Percentiles rank a stretch among this genome's conserved stretches.
phyloP scores from a whole-genome alignment of 257 asterid species.

The Agastache rugosa region DNA sequence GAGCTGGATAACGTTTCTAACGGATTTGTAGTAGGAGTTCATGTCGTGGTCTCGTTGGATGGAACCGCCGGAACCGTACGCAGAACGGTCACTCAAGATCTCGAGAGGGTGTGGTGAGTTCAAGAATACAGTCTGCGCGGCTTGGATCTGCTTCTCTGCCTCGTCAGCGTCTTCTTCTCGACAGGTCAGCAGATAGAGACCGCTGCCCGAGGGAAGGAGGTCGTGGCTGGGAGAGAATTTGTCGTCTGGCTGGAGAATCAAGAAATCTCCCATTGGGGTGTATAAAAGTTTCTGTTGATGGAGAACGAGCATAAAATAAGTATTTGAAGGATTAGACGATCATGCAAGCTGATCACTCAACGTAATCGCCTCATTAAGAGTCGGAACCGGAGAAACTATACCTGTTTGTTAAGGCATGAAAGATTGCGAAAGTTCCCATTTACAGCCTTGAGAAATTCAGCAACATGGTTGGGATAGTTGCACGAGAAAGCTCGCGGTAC shows the following conservation, averaged over 20 bases:
- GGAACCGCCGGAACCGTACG: conserved; percentile 86
- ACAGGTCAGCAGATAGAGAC: conserved; percentile 68
- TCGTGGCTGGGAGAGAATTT: conserved; percentile 87
- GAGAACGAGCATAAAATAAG: not conserved
- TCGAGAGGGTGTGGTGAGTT: conserved; percentile 97
- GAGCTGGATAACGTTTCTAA: conserved; percentile 65
- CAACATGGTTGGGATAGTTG: conserved; percentile 86
- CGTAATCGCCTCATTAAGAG: too few relatives aligned
- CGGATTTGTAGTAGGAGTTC: conserved; percentile 68
- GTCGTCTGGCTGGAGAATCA: conserved; percentile 89
- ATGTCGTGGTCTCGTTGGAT: conserved; percentile 92
- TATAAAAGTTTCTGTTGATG: conserved; percentile 73
- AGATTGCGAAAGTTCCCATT: conserved; percentile 79
- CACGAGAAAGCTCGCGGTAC: conserved; percentile 98
- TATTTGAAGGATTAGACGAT: not conserved
- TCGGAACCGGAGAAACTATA: conserved; percentile 24
- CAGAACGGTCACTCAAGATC: conserved; percentile 81
- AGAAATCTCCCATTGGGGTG: conserved; percentile 84
- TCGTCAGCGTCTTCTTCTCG: conserved; percentile 45
- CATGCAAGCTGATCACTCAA: not conserved
- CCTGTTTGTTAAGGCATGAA: conserved; percentile 88
- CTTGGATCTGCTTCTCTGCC: conserved; percentile 66
- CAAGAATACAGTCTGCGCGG: conserved; percentile 66
- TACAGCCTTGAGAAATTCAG: conserved; percentile 86
- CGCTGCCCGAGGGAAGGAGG: conserved; percentile 90